These are phyloP conservation scores for Castanopsis chinensis DNA, from an alignment of 306 rosid genomes.

Conservation along the genomic window DNA sequence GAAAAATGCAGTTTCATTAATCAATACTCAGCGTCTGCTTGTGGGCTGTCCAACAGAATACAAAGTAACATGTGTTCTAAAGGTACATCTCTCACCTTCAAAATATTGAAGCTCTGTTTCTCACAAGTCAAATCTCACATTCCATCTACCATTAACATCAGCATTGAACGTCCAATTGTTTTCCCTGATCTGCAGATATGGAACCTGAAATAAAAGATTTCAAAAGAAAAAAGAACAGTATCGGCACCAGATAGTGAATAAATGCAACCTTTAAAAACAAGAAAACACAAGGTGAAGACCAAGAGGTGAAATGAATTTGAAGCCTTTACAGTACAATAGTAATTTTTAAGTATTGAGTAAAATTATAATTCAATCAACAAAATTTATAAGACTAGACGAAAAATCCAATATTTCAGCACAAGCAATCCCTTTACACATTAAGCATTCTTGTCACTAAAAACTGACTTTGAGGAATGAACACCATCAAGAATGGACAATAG, in stretches of 20 bases:
- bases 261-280: background rate
- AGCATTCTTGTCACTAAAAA: background rate
- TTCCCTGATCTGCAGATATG: slow-evolving; percentile 95
- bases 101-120: slow-evolving; percentile 27
- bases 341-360: background rate
- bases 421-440: background rate
- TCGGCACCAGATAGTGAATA: background rate
- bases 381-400: background rate
- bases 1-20: background rate
- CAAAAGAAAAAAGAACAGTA: background rate
- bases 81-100: slow-evolving; percentile 19
- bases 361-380: background rate
- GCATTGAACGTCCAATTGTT: slow-evolving; percentile 89
- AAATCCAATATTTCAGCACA: background rate
- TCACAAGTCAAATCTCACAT: slow-evolving; percentile 80
- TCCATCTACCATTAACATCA: slow-evolving; percentile 85
- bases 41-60: slow-evolving; percentile 22
- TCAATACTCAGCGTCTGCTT: background rate
- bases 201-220: slow-evolving; percentile 56
- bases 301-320: background rate
- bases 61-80: slow-evolving; percentile 10
- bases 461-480: background rate
- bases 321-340: background rate
- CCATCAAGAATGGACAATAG: background rate
- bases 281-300: background rate